Base-by-base conservation (phyloP, 805 yeast genomes). In the Zygosaccharomyces bisporus region DNA sequence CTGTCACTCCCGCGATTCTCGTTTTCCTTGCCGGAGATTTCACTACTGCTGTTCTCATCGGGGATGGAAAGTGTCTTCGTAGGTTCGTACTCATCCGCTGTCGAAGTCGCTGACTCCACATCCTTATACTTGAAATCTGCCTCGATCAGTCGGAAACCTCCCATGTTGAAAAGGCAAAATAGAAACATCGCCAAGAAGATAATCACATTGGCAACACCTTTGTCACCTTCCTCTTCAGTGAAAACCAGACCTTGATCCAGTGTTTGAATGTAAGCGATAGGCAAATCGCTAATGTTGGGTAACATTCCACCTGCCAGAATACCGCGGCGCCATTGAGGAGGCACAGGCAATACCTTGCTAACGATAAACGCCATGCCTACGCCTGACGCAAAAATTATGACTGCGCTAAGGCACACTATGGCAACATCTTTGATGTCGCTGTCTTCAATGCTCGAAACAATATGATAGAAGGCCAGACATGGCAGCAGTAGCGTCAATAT, bases 141-240 rank as follows among this genome's bases (percentile, higher is more conserved):
- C 44, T 79, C 85, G 18, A 88, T 73, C 44, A 89, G 66, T 51
- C 79, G 72, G 55, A 80, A 83, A 1, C 86, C 80, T 7, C 96
- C 96, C 30, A 83, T 60, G 55, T 86, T 83, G 67, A 89, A 89
- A 13, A 86, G 77, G 58, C 74, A 68, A 33, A 81, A 62, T 45
- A 79, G 67, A 64, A 84, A 86, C 25, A 83, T 72, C 3, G 87
- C 83, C 35, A 83, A 70, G 54, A 83, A 85, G 25, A 89, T 81
- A 56, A 89, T 83, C 16, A 86, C 83, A 63, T 84, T 86, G 0
- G 96, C 93, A 19, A 84, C 83, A 19, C 96, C 97, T 53, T 76
- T 75, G 43, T 78, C 73, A 29, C 86, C 87, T 49, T 85, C 80
- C 3, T 64, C 75, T 12, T 69, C 55, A 0, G 81, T 69, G 54